Base-by-base conservation (phyloP, 495 filamentous ascomycete genomes). In the Penicillium goetzii region DNA sequence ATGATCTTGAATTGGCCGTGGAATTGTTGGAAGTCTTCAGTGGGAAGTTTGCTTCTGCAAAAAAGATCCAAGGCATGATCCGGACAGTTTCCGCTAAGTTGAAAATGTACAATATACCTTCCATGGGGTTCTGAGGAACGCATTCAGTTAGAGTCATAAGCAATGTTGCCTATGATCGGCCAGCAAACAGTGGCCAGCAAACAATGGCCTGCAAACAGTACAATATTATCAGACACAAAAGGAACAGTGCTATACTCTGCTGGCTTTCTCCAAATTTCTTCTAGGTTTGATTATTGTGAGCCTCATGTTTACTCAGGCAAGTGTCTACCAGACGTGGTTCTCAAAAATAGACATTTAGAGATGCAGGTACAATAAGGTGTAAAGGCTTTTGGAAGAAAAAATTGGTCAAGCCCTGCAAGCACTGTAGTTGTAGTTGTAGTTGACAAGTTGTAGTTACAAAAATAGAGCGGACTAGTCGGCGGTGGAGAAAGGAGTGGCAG, bases 51-150 rank as follows among this genome's bases (percentile, higher is more conserved):
- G 54, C 69, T 21, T 69, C 75, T 2, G 75, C 77, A 0, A 70
- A 59, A 51, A 72, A 72, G 60, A 74, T 78, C 11, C 66, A 63
- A 49, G 54, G 68, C 50, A 78, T 79, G 70, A 65, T 79, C 23
- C 65, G 64, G 38, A 60, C 59, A 12, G 74, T 76, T 2, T 45
- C 34, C 11, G 41, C 49, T 1, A 68, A 61, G 32, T 45, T 68
- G 14, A 53, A 58, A 51, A 15, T 59, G 17, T 58, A 68, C 32
- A 59, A 11, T 25, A 60, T 64, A 15, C 34, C 61, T 23, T 38
- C 65, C 3, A 56, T 61, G 25, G 38, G 53, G 1, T 68, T 58
- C 47, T 64, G 49, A 60, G 34, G 34, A 36, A 36, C 12, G 2
- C 10, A 14, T 36, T 36, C 34, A 36, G 34, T 36, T 10, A 36